Base-by-base conservation (phyloP, 129 eudicot genomes). In the Artemisia tridentata region DNA sequence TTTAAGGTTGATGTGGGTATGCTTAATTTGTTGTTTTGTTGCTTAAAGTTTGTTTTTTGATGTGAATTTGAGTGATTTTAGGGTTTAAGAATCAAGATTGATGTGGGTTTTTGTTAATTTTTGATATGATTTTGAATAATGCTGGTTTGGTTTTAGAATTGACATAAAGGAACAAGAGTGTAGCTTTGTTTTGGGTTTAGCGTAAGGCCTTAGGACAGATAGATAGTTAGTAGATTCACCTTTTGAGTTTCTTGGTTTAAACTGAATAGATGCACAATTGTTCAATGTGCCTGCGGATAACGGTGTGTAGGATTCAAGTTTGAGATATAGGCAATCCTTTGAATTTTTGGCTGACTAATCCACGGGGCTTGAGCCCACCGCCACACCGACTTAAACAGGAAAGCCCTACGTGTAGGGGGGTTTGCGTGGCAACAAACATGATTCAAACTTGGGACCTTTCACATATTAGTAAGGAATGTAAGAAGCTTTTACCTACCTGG, bases 71-170 rank as follows among this genome's bases (percentile, higher is more conserved):
- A 31, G 41, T 31, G 41, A 34, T 34, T 34, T 34, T 34, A 34
- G 41, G 55, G 14, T 50, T 61, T 63, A 12, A 20, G 34, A 15
- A 69, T 49, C 11, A 50, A 46, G 51, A 75, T 9, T 31, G 38
- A 57, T 13, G 45, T 53, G 27, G 46, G 41, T 55, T 50, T 72
- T 73, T 51, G 59, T n/a, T 49, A 20, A 11, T 73, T 69, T 23
- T 3, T 29, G 31, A 52, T 53, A 20, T 20, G n/a, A 38, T 10
- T 41, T 61, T 34, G 65, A 69, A 20, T 45, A 77, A 77, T 77
- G 81, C 65, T 71, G 71, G 23, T 71, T 63, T 16, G 43, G 14
- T 50, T 61, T 63, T 17, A 34, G 20, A 15, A 69, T 49, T 15
- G 51, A 27, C 41, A 75, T 9, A 50, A 34, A 57, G 41, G 19